phyloP scores from a whole-genome alignment of 2,329 filamentous ascomycete genomes.

The Claviceps quebecensis region DNA sequence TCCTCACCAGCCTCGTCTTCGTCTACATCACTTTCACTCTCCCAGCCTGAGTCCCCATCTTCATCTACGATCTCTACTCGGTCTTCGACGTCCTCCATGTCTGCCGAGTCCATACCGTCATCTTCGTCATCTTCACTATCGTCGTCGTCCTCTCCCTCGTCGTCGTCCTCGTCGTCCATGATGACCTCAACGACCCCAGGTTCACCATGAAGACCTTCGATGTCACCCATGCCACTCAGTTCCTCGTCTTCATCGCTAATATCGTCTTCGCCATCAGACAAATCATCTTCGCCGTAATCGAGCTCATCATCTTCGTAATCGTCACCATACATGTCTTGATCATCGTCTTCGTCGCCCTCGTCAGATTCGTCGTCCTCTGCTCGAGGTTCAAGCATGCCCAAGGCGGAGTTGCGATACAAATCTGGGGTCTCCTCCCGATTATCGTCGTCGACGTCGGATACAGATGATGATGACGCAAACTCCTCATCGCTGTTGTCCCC shows the following conservation, averaged over 20 bases:
- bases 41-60: slow-evolving; percentile 46
- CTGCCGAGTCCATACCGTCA: slow-evolving; percentile 29
- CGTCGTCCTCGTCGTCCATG: slow-evolving; percentile 57
- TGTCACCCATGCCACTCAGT: slow-evolving; percentile 67
- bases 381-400: slow-evolving; percentile 84
- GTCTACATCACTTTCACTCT: slow-evolving; percentile 44
- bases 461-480: slow-evolving; percentile 71
- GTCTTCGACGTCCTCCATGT: slow-evolving; percentile 40
- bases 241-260: slow-evolving; percentile 85
- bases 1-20: slow-evolving; percentile 39
- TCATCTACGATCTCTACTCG: slow-evolving; percentile 48
- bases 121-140: slow-evolving; percentile 44
- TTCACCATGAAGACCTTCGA: slow-evolving; percentile 58
- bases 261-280: slow-evolving; percentile 70
- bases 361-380: slow-evolving; percentile 72
- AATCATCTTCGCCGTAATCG: slow-evolving; percentile 74
- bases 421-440: slow-evolving; percentile 91
- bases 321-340: slow-evolving; percentile 87
- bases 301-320: slow-evolving; percentile 87
- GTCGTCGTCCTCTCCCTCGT: slow-evolving; percentile 39
- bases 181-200: slow-evolving; percentile 59
- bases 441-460: slow-evolving; percentile 67
- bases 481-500: slow-evolving; percentile 69
- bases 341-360: slow-evolving; percentile 56
- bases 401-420: slow-evolving; percentile 86